Conservation (phyloP, 2,329 filamentous ascomycete species). For the Xylaria multiplex region DNA sequence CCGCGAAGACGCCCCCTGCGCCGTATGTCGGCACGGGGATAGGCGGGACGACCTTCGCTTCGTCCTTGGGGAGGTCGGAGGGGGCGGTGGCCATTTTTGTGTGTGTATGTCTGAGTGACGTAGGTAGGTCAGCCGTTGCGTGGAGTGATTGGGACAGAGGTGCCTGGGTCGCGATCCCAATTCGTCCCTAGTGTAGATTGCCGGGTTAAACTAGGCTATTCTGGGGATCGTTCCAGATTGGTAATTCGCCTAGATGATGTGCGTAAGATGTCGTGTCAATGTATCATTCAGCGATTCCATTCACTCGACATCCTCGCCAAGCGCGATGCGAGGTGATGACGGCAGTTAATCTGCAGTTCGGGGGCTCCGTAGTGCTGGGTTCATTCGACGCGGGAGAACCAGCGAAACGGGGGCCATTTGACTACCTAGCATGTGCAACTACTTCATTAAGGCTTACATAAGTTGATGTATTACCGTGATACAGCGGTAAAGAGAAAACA, state of each 20-base stretch:
- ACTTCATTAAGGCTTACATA: slow-evolving; percentile 1
- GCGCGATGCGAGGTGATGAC: background rate
- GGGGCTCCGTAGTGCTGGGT: no score
- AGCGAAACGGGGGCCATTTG: no score
- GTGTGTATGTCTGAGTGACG: no score
- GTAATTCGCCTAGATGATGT: no score
- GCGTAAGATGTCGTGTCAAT: background rate
- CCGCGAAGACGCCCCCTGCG: slow-evolving; percentile 30
- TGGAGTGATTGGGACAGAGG: no score
- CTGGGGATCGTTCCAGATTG: no score
- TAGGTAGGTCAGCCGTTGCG: no score
- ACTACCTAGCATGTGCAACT: no score
- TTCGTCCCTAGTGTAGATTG: no score
- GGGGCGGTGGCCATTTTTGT: slow-evolving; percentile 29
- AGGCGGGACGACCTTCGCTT: slow-evolving; percentile 20
- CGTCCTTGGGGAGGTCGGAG: slow-evolving; percentile 25
- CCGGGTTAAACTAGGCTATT: no score
- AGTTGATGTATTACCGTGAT: background rate
- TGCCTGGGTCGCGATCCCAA: no score
- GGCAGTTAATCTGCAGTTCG: background rate
- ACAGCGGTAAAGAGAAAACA: background rate
- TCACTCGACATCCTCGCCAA: slow-evolving; percentile 1
- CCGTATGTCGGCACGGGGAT: slow-evolving; percentile 36
- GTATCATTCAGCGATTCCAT: background rate
- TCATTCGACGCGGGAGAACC: no score